Evolutionary conservation across 2,329 filamentous ascomycete genomes (phyloP).

Genomic region (Trichoderma sp.): DNA sequence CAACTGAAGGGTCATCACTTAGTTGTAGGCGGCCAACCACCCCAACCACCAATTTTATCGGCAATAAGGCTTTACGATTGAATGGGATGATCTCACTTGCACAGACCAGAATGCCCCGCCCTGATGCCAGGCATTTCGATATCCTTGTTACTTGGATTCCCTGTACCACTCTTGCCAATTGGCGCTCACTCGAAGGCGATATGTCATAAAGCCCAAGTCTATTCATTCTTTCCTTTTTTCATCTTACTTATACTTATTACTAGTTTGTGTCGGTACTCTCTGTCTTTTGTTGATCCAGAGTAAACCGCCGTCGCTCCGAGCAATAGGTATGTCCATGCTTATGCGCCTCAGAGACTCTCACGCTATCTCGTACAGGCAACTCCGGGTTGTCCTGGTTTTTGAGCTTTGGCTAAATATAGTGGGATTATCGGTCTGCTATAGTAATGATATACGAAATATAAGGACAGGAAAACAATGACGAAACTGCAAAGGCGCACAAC

Average conservation of each 20-base stretch:
- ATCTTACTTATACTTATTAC: background rate
- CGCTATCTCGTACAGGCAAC: background rate
- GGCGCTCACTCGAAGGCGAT: constrained; percentile 6
- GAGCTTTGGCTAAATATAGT: background rate
- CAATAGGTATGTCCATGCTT: background rate
- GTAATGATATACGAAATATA: background rate
- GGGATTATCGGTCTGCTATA: background rate
- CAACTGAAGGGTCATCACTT: constrained; percentile 1
- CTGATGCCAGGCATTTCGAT: constrained; percentile 12
- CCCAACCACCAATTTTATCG: constrained; percentile 18
- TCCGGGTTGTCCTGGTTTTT: background rate
- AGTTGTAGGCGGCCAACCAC: constrained; percentile 10
- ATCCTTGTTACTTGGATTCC: background rate
- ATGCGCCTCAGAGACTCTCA: background rate
- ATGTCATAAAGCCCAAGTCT: background rate
- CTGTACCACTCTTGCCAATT: background rate
- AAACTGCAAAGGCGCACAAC: background rate
- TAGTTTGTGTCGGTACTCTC: background rate
- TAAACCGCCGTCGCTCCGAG: background rate
- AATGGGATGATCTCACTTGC: constrained; percentile 22
- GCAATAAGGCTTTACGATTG: constrained; percentile 15
- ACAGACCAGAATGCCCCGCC: constrained; percentile 20
- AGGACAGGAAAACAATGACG: background rate
- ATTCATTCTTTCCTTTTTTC: background rate
- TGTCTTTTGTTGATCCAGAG: background rate